These are phyloP conservation scores for Stephanocyclus meneghinianus DNA, from an alignment of 352 stramenopile species.

Conservation along the genomic window DNA sequence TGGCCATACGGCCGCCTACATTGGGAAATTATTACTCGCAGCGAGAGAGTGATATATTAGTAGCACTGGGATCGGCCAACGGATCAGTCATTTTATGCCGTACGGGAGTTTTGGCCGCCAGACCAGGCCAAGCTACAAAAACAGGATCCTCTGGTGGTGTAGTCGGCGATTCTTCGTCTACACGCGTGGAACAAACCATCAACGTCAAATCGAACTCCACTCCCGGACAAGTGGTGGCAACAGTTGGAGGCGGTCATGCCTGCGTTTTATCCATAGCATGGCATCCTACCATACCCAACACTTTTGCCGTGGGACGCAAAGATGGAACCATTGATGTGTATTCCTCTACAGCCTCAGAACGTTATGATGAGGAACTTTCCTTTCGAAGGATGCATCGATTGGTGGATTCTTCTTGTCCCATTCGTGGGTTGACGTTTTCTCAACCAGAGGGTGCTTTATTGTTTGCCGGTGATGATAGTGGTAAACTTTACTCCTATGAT, in stretches of 20 bases:
- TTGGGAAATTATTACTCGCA: constrained; percentile 49
- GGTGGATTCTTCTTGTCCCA: constrained; percentile 33
- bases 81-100: constrained; percentile 60
- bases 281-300: constrained; percentile 54
- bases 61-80: constrained; percentile 70
- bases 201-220: constrained; percentile 28
- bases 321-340: constrained; percentile 74
- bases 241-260: constrained; percentile 39
- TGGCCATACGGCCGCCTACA: constrained; percentile 57
- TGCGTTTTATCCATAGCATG: constrained; percentile 55
- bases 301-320: constrained; percentile 64
- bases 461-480: constrained; percentile 65
- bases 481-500: constrained; percentile 69
- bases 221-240: constrained; percentile 58
- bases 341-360: constrained; percentile 28
- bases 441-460: constrained; percentile 61
- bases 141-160: constrained; percentile 16
- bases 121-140: constrained; percentile 11
- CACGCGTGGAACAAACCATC: background rate
- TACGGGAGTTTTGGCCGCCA: constrained; percentile 52
- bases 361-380: constrained; percentile 20
- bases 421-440: constrained; percentile 65
- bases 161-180: constrained; percentile 40
- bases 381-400: constrained; percentile 49
- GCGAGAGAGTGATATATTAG: constrained; percentile 49